Base-by-base conservation (phyloP, 805 yeast species). In the Myxozyma neotropica region DNA sequence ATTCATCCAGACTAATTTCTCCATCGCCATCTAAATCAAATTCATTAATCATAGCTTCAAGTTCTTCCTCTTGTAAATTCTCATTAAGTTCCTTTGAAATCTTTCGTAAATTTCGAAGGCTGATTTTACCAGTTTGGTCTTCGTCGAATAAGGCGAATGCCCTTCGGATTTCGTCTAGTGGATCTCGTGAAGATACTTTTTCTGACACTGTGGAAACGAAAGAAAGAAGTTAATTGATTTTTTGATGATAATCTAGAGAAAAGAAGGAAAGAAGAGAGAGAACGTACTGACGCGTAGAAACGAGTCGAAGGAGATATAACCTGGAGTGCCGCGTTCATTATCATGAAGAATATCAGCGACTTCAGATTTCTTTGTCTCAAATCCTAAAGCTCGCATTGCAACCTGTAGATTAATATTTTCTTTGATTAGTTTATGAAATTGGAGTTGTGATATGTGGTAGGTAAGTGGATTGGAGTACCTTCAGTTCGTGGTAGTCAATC, bases 1-100 rank as follows among this genome's bases (percentile, higher is more conserved):
- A 91, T 75, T 92, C 97, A 64, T 89, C 89, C 70, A 89, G 95
- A 70, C 87, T 87, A 66, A 91, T 92, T 66, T 89, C 96, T 52
- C 98, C 98, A 73, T 94, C 98, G 57, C 89, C 96, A 72, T 94
- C 97, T 53, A 92, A 76, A 75, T 94, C 99, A 71, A 94, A 94
- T 73, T 93, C 98, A 26, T 55, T 56, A 36, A 94, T 94, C 99
- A 94, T 94, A 3, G 97, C 97, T 66, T 88, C 81, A 53, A 94
- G 78, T 70, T 94, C 99, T 59, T 90, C 96, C 67, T 94, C 99
- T 4, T 89, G 85, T 58, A 94, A 76, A 67, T 87, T 88, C 73
- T 94, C 99, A 1, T 97, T 97, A 58, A 94, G 76, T 66, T 93
- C 97, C 67, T 88, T 88, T 10, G 97, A 94, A 1, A 93, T 96